These are phyloP conservation scores for Russula vinacea DNA, from an alignment of 768 basidiomycete species.

Conservation along the genomic window DNA sequence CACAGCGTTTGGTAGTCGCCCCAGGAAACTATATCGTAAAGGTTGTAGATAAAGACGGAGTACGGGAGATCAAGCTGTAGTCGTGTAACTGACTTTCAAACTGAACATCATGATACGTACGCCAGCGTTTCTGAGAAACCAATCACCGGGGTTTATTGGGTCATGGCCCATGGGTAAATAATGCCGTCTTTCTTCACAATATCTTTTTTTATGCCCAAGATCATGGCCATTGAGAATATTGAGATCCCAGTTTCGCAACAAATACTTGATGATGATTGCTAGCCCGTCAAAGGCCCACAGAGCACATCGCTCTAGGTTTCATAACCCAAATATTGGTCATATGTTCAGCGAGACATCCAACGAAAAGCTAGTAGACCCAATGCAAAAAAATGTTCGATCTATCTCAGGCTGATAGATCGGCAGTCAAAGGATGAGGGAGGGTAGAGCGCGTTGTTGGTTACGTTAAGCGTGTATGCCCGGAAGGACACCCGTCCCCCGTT, in stretches of 20 bases:
- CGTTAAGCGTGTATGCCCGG: not conserved
- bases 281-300: no score
- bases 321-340: not conserved
- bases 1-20: constrained; percentile 77
- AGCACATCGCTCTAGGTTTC: no score
- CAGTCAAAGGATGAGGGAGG: not conserved
- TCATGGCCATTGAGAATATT: not conserved
- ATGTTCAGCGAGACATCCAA: not conserved
- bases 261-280: no score
- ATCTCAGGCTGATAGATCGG: not conserved
- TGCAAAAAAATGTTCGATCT: not conserved
- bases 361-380: not conserved
- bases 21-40: constrained; percentile 85
- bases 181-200: no score
- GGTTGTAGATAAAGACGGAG: constrained; percentile 88
- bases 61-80: constrained; percentile 68
- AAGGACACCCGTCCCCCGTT: not conserved
- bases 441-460: not conserved
- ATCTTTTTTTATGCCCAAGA: not conserved
- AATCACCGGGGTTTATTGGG: not conserved
- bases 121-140: not conserved
- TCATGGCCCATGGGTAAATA: not conserved
- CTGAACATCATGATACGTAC: not conserved
- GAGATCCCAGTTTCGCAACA: not conserved
- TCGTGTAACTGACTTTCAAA: constrained; percentile 4